Conservation (phyloP, 768 basidiomycete genomes). For the Tremella fuciformis region DNA sequence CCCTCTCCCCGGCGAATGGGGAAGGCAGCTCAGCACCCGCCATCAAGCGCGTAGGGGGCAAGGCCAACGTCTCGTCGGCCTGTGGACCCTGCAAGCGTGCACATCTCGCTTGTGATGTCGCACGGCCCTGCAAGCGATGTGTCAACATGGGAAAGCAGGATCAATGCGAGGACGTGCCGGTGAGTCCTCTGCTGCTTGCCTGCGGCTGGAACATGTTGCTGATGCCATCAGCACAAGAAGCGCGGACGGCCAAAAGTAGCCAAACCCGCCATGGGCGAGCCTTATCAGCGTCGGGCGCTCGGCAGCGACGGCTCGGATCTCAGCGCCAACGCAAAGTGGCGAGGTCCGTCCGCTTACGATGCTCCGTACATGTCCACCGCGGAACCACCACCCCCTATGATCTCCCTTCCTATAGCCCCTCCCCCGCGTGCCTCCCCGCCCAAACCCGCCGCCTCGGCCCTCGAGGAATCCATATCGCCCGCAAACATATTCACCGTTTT, state of each 20-base stretch:
- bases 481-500: slow-evolving; percentile 37
- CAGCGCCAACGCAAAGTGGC: slow-evolving; percentile 20
- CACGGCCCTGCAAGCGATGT: slow-evolving; percentile 43
- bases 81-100: slow-evolving; percentile 45
- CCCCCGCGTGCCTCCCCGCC: slow-evolving; percentile 1
- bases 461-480: not conserved
- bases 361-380: slow-evolving; percentile 17
- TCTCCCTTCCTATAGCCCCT: slow-evolving; percentile 10
- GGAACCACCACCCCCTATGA: slow-evolving; percentile 16
- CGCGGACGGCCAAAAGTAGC: slow-evolving; percentile 39
- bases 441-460: not conserved
- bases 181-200: slow-evolving; percentile 19
- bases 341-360: slow-evolving; percentile 19
- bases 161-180: slow-evolving; percentile 44
- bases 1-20: not conserved
- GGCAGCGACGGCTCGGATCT: slow-evolving; percentile 2
- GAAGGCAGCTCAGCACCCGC: not conserved
- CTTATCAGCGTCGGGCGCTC: slow-evolving; percentile 23
- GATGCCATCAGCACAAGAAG: slow-evolving; percentile 38
- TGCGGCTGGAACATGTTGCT: no score
- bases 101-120: slow-evolving; percentile 44
- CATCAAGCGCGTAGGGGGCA: slow-evolving; percentile 33
- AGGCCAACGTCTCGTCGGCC: slow-evolving; percentile 38
- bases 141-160: slow-evolving; percentile 41
- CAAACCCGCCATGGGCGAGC: slow-evolving; percentile 25